Evolutionary conservation across 495 filamentous ascomycete species (phyloP).

Genomic region (Aspergillus nanangensis): DNA sequence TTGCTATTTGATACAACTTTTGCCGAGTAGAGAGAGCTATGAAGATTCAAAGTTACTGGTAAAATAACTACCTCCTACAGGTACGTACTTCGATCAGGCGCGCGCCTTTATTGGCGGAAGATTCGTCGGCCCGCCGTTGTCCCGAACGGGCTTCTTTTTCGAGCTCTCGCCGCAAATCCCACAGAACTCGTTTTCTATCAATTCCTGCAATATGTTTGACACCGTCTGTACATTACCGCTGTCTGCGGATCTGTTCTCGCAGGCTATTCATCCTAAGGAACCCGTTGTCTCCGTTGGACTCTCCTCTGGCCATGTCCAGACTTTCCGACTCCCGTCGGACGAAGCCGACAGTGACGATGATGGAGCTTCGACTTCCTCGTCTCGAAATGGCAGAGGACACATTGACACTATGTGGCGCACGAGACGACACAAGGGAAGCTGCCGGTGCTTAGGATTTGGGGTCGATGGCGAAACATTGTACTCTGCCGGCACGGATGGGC

Average conservation of each 20-base stretch:
- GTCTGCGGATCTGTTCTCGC: constrained; percentile 80
- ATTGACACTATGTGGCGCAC: constrained; percentile 88
- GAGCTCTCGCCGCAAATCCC: neutral
- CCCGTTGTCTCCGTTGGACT: constrained; percentile 84
- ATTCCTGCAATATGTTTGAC: constrained; percentile 58
- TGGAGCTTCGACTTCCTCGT: constrained; percentile 37
- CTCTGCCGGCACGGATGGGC: constrained; percentile 83
- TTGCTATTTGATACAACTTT: neutral
- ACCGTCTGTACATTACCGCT: constrained; percentile 87
- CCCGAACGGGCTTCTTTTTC: constrained; percentile 7
- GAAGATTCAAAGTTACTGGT: no score
- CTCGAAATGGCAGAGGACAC: constrained; percentile 58
- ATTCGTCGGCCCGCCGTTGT: constrained; percentile 21
- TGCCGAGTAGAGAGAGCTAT: no score
- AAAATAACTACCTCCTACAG: no score
- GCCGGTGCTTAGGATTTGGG: constrained; percentile 71
- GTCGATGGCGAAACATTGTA: constrained; percentile 72
- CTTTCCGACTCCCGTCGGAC: constrained; percentile 67
- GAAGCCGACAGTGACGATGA: constrained; percentile 42
- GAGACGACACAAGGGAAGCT: constrained; percentile 86
- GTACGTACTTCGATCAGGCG: no score
- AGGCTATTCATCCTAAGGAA: constrained; percentile 77
- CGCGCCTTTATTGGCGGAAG: no score
- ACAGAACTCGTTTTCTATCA: neutral
- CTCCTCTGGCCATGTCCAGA: constrained; percentile 79